Base-by-base conservation (phyloP, 1,139 yeast genomes). In the Magnusiomyces sp. region DNA sequence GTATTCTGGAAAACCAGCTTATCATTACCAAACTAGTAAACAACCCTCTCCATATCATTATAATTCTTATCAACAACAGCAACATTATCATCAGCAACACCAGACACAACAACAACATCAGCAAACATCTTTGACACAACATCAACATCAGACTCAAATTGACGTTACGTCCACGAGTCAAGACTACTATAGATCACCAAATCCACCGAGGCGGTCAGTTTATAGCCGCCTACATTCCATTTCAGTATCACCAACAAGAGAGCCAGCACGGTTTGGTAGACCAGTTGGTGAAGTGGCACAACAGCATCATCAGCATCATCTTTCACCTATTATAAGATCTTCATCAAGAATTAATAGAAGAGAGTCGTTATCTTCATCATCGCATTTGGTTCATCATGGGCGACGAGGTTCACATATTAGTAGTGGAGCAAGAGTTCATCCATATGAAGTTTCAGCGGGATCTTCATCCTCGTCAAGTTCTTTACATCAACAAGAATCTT, bases 21-120 rank as follows among this genome's bases (percentile, higher is more conserved):
- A 11, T 19, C 41, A 38, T 4, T 20, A 16, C 13, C 37, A 31
- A n/a, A 14, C 16, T n/a, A 16, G 17, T 17, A 5, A 14, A 6
- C 47, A 31, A 7, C 27, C 39, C 2, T 6, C 39, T 3, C 9
- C 46, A 7, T 13, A 17, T 11, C 5, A 20, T 16, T 20, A 3
- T n/a, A n/a, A n/a, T n/a, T 14, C 39, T 16, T 11, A 49, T 36
- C 41, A 10, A 19, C 43, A 31, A 38, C 48, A 45, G 27, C 29
- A 36, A 10, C 13, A 23, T 10, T 46, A 32, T 14, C 48, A 23
- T 7, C 27, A 5, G 7, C 39, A 11, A 36, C n/a, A 33, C 16
- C 39, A 45, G 27, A 5, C 38, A n/a, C 14, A 14, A n/a, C 27
- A 23, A 46, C 10, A 7, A 31, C 44, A 39, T 2, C 45, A 42